phyloP scores from a whole-genome alignment of 768 basidiomycete species.

The Psilocybe subaeruginosa region DNA sequence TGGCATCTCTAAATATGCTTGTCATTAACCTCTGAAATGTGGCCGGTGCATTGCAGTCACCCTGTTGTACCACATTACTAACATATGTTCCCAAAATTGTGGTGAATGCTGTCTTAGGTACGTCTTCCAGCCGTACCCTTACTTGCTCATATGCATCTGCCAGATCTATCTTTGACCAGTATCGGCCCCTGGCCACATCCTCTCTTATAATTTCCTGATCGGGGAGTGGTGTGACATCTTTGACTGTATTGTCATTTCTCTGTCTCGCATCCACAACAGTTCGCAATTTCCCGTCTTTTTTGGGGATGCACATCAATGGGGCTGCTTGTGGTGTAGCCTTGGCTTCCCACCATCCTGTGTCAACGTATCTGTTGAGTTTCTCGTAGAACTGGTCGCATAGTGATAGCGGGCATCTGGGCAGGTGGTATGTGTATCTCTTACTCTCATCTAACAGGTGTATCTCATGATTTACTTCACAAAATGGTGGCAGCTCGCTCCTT shows the following conservation, averaged over 20 bases:
- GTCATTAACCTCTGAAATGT: slow-evolving; percentile 51
- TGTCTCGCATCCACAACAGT: slow-evolving; percentile 37
- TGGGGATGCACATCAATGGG: slow-evolving; percentile 34
- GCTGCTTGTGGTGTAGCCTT: slow-evolving; percentile 25
- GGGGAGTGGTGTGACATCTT: slow-evolving; percentile 42
- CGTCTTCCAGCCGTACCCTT: slow-evolving; percentile 28
- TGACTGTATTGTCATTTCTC: slow-evolving; percentile 42
- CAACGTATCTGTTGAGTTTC: slow-evolving; percentile 33
- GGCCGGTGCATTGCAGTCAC: slow-evolving; percentile 46
- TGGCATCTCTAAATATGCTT: slow-evolving; percentile 36
- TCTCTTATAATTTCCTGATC: slow-evolving; percentile 36
- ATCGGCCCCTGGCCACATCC: slow-evolving; percentile 34
- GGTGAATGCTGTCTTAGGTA: slow-evolving; percentile 34
- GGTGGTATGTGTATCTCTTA: slow-evolving; percentile 30
- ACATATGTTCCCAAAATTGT: slow-evolving; percentile 41
- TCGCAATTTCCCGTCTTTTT: slow-evolving; percentile 34
- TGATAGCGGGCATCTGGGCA: slow-evolving; percentile 34
- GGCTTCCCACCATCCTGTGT: slow-evolving; percentile 38
- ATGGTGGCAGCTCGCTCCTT: slow-evolving; percentile 8
- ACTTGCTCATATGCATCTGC: slow-evolving; percentile 48
- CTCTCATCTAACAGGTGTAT: slow-evolving; percentile 33
- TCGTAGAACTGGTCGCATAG: slow-evolving; percentile 28
- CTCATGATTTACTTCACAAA: slow-evolving; percentile 12
- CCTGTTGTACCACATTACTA: slow-evolving; percentile 44
- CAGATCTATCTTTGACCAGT: slow-evolving; percentile 42